These are phyloP conservation scores for Arachis stenosperma DNA, from an alignment of 306 rosid species.

Conservation along the genomic window DNA sequence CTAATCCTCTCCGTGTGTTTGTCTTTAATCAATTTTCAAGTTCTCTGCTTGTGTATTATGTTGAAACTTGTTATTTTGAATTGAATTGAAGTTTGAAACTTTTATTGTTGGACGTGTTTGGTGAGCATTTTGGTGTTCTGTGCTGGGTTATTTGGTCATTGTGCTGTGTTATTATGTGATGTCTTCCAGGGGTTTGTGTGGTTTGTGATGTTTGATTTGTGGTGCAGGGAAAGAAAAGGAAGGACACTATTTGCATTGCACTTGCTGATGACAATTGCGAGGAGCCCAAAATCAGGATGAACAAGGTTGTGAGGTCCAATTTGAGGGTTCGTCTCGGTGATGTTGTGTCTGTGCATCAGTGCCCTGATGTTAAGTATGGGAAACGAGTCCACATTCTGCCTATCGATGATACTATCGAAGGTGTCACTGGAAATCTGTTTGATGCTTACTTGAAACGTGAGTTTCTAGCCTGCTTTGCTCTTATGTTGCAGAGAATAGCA, in stretches of 20 bases:
- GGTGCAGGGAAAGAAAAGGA: slow-evolving; percentile 58
- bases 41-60: not conserved
- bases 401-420: slow-evolving; percentile 58
- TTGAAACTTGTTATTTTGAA: not conserved
- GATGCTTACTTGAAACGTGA: slow-evolving; percentile 63
- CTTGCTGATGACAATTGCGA: slow-evolving; percentile 54
- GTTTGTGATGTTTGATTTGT: slow-evolving; percentile 1
- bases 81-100: not conserved
- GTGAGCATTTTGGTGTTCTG: not conserved
- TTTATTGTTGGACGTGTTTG: not conserved
- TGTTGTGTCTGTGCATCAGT: slow-evolving; percentile 60
- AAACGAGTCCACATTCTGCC: slow-evolving; percentile 55
- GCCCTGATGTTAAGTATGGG: slow-evolving; percentile 56
- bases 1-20: not conserved
- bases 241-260: slow-evolving; percentile 54
- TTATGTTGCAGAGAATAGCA: not conserved
- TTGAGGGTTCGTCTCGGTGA: slow-evolving; percentile 66
- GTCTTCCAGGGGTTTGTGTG: not conserved
- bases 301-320: slow-evolving; percentile 59
- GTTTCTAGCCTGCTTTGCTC: slow-evolving; percentile 20
- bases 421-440: slow-evolving; percentile 57
- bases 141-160: not conserved
- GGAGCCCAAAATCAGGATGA: slow-evolving; percentile 52
- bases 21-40: not conserved
- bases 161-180: not conserved